Evolutionary conservation across 2,329 filamentous ascomycete genomes (phyloP).

Genomic region (Penicillium sumatraense): DNA sequence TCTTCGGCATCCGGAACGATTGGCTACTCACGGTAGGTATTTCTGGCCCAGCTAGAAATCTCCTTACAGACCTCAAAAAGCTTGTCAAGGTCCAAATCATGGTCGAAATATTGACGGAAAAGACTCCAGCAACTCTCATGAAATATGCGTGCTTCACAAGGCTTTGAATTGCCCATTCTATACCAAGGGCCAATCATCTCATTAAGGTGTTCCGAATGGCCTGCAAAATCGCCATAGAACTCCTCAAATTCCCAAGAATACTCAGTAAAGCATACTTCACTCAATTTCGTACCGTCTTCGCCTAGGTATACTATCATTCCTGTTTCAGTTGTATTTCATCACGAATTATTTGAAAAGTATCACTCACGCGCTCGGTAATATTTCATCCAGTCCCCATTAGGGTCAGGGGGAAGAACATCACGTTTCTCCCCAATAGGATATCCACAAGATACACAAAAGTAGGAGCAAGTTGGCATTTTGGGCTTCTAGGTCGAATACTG

Average conservation of each 20-base stretch:
- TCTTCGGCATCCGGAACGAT: not conserved
- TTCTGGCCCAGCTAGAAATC: not conserved
- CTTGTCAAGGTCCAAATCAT: conserved; percentile 6
- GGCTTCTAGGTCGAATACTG: too few species aligned
- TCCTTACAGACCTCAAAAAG: conserved; percentile 11
- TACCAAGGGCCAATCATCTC: conserved; percentile 1
- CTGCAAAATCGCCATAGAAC: not conserved
- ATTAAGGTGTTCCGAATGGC: not conserved
- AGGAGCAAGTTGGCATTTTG: too few species aligned
- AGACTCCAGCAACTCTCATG: conserved; percentile 9
- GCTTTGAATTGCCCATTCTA: not conserved
- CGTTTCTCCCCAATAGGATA: not conserved
- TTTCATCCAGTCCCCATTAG: not conserved
- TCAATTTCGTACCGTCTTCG: not conserved
- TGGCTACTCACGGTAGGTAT: not conserved
- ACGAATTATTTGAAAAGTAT: not conserved
- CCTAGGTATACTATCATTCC: conserved; percentile 1
- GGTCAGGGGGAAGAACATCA: not conserved
- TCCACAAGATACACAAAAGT: not conserved
- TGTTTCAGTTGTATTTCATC: not conserved
- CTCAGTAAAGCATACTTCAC: not conserved
- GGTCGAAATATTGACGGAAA: conserved; percentile 4
- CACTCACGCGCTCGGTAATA: conserved; percentile 9
- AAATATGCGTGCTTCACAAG: conserved; percentile 3
- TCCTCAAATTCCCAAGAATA: not conserved